Percentiles rank a stretch among this genome's conserved stretches.
Evolutionary conservation across 257 asterid genomes (phyloP).

Genomic region (Petunia axillaris): DNA sequence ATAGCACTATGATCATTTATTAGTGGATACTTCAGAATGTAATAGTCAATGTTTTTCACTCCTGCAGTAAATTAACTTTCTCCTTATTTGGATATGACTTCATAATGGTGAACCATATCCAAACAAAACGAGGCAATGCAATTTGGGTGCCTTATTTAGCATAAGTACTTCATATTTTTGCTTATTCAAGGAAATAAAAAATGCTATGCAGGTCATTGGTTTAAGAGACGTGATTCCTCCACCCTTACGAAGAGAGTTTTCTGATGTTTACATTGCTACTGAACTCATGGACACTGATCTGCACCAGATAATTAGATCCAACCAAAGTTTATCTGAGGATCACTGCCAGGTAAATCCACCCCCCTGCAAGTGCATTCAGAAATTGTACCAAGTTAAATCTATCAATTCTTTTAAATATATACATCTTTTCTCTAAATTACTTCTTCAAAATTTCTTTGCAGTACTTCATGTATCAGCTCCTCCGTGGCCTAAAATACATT

Average conservation of each 20-base stretch:
- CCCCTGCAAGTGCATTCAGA: not conserved
- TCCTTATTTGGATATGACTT: not conserved
- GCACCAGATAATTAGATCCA: conserved; percentile 95
- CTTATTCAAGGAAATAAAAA: not conserved
- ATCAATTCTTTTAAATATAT: not conserved
- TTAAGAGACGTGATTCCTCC: conserved; percentile 94
- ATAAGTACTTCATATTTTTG: conserved; percentile 11
- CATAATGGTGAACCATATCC: not conserved
- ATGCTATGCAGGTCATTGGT: conserved; percentile 63
- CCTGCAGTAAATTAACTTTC: not conserved
- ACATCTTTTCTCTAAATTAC: not conserved
- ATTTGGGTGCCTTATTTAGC: not conserved
- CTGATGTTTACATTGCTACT: conserved; percentile 71
- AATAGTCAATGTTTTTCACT: not conserved
- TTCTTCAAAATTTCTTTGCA: conserved; percentile 33
- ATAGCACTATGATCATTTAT: no score
- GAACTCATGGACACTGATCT: conserved; percentile 99
- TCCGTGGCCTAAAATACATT: conserved; percentile 87
- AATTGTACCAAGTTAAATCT: not conserved
- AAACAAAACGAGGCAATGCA: not conserved
- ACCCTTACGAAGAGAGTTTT: conserved; percentile 79
- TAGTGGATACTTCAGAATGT: not conserved
- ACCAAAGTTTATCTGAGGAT: conserved; percentile 90
- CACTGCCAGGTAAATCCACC: conserved; percentile 75
- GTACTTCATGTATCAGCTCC: conserved; percentile 96